phyloP scores from a whole-genome alignment of 2,329 filamentous ascomycete genomes.

The Metarhizium rileyi region DNA sequence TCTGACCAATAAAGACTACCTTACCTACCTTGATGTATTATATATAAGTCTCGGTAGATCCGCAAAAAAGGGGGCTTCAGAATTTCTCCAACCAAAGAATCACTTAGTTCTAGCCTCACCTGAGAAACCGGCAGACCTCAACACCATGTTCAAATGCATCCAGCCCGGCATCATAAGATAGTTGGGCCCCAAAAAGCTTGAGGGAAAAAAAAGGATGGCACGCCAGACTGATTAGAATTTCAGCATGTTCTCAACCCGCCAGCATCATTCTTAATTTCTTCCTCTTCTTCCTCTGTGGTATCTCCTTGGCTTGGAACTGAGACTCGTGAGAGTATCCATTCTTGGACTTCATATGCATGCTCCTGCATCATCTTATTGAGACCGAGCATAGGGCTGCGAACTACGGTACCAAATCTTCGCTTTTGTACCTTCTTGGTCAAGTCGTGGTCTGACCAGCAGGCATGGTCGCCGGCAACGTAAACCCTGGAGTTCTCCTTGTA shows the following conservation, averaged over 20 bases:
- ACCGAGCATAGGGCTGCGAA: slow-evolving; percentile 37
- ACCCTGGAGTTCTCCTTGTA: slow-evolving; percentile 75
- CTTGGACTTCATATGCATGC: slow-evolving; percentile 40
- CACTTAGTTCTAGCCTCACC: background rate
- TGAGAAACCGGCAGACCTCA: background rate
- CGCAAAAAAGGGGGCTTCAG: too few relatives aligned
- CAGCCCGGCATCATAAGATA: background rate
- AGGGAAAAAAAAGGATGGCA: background rate
- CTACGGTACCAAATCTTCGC: slow-evolving; percentile 49
- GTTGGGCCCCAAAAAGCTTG: background rate
- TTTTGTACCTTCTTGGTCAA: slow-evolving; percentile 49
- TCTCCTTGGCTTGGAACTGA: slow-evolving; percentile 27
- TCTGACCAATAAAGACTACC: too few relatives aligned
- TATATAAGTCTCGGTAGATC: too few relatives aligned
- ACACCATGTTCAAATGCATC: background rate
- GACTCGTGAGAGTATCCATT: slow-evolving; percentile 39
- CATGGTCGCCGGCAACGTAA: slow-evolving; percentile 66
- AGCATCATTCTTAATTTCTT: background rate
- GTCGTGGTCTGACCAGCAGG: slow-evolving; percentile 61
- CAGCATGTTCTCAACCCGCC: background rate
- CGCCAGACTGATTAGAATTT: background rate
- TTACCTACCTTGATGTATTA: too few relatives aligned
- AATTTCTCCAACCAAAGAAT: background rate
- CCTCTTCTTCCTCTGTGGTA: slow-evolving; percentile 39
- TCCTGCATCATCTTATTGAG: slow-evolving; percentile 47